phyloP scores from a whole-genome alignment of 495 filamentous ascomycete species.

The Hypoxylon fuscum region DNA sequence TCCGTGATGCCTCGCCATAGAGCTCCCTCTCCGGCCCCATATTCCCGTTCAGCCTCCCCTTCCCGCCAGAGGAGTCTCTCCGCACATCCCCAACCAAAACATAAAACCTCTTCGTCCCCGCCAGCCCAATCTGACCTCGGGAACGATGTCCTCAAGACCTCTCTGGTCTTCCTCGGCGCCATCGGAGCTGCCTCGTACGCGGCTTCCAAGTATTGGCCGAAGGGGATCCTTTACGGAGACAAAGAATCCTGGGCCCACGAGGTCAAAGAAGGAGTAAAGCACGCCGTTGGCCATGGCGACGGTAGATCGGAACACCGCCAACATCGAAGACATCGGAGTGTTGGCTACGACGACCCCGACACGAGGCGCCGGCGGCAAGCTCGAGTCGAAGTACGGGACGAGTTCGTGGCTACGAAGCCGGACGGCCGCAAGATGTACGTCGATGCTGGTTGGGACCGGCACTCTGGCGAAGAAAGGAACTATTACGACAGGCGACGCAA shows the following conservation, averaged over 20 bases:
- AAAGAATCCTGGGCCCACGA: constrained; percentile 43
- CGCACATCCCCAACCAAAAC: neutral
- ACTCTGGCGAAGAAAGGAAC: neutral
- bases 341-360: constrained; percentile 1
- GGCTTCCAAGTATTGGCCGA: constrained; percentile 54
- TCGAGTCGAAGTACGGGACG: constrained; percentile 13
- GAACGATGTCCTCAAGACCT: constrained; percentile 40
- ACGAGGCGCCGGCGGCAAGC: neutral
- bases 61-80: constrained; percentile 14
- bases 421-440: constrained; percentile 6
- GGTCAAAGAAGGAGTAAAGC: constrained; percentile 27
- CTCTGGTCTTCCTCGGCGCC: constrained; percentile 50
- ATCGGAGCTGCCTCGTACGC: constrained; percentile 48
- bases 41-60: constrained; percentile 11
- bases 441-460: neutral
- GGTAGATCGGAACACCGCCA: constrained; percentile 3
- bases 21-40: constrained; percentile 20
- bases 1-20: constrained; percentile 25
- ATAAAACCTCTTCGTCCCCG: constrained; percentile 3
- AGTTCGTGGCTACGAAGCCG: constrained; percentile 6
- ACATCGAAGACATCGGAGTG: constrained; percentile 4
- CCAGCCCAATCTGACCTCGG: constrained; percentile 2
- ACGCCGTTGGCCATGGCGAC: neutral
- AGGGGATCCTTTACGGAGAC: constrained; percentile 50
- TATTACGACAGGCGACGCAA: constrained; percentile 1